phyloP scores from a whole-genome alignment of 805 yeast species.

The Nakazawaea holstii region DNA sequence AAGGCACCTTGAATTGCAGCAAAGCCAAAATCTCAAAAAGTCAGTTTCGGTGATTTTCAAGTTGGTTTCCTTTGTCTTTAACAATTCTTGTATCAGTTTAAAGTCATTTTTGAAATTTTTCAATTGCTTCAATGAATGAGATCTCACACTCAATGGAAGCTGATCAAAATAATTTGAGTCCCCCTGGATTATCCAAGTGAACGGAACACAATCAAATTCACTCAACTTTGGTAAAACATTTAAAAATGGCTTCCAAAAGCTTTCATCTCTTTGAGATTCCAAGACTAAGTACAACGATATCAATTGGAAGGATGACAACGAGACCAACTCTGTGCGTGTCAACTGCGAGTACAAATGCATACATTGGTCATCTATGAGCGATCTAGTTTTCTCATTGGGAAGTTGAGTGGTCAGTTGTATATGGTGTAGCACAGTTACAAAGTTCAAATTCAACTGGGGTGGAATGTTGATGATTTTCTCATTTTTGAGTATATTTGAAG shows the following conservation, averaged over 20 bases:
- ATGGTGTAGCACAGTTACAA: constrained; percentile 43
- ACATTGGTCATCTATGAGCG: constrained; percentile 8
- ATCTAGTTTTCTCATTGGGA: constrained; percentile 9
- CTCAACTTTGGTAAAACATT: constrained; percentile 51
- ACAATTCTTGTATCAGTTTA: constrained; percentile 24
- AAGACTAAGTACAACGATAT: constrained; percentile 43
- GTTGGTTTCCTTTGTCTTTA: constrained; percentile 13
- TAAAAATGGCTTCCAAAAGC: constrained; percentile 69
- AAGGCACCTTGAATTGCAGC: constrained; percentile 87
- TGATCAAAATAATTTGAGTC: constrained; percentile 24
- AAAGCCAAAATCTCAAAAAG: constrained; percentile 49
- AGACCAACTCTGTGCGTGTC: constrained; percentile 27
- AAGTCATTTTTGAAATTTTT: constrained; percentile 42
- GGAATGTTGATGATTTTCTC: constrained; percentile 53
- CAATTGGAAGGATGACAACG: constrained; percentile 56
- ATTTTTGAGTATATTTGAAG: constrained; percentile 27
- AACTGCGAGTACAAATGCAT: constrained; percentile 29
- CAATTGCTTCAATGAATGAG: constrained; percentile 36
- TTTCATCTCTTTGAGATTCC: constrained; percentile 35
- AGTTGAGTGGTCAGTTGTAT: constrained; percentile 29
- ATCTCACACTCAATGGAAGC: constrained; percentile 39
- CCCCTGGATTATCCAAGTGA: constrained; percentile 47
- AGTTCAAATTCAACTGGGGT: constrained; percentile 52
- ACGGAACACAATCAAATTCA: constrained; percentile 55
- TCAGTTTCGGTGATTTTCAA: constrained; percentile 47